phyloP scores from a whole-genome alignment of 2,329 filamentous ascomycete genomes.

The Aspergillus brasiliensis region DNA sequence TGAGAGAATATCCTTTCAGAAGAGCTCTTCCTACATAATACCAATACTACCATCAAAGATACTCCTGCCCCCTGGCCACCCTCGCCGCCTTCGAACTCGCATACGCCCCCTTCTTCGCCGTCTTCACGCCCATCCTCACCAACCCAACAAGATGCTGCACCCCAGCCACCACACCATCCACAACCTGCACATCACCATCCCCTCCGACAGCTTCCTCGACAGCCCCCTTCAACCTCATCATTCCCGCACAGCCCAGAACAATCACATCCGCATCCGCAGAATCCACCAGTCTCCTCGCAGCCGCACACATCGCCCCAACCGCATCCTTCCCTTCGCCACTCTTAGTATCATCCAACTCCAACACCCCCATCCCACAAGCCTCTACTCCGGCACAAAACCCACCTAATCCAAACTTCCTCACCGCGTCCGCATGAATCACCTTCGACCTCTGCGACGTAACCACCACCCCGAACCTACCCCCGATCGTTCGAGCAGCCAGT shows the following conservation, averaged over 20 bases:
- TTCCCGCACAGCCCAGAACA: slow-evolving; percentile 52
- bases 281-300: slow-evolving; percentile 42
- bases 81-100: slow-evolving; percentile 29
- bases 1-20: too few species aligned
- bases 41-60: slow-evolving; percentile 23
- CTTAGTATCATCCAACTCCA: slow-evolving; percentile 45
- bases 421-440: slow-evolving; percentile 44
- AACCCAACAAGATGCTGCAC: slow-evolving; percentile 32
- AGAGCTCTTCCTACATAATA: too few species aligned
- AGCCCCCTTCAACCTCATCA: slow-evolving; percentile 50
- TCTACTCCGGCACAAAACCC: slow-evolving; percentile 48
- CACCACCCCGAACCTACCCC: slow-evolving; percentile 49
- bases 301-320: slow-evolving; percentile 36
- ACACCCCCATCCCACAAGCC: slow-evolving; percentile 46
- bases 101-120: slow-evolving; percentile 34
- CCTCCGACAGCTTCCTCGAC: slow-evolving; percentile 52
- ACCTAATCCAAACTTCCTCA: slow-evolving; percentile 46
- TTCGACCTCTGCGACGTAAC: slow-evolving; percentile 45
- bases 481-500: slow-evolving; percentile 54
- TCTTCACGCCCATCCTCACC: slow-evolving; percentile 29
- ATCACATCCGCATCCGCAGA: slow-evolving; percentile 46
- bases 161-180: slow-evolving; percentile 54
- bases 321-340: slow-evolving; percentile 3
- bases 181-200: slow-evolving; percentile 48
- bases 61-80: slow-evolving; percentile 29